Evolutionary conservation across 306 rosid genomes (phyloP).

Genomic region (Prunus mira): DNA sequence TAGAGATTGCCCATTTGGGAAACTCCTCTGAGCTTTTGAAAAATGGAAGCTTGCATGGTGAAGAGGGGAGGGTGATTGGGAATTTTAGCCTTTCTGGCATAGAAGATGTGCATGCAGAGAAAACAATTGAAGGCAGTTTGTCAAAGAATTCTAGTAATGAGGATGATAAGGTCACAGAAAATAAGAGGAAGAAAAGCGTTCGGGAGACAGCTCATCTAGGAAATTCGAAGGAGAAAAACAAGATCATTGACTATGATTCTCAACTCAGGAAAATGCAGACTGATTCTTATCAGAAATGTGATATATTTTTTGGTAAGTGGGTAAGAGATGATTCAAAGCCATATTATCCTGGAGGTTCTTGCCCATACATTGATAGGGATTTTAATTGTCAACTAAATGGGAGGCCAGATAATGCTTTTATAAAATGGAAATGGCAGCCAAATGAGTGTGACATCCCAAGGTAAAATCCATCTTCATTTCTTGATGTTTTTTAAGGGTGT

Average conservation of each 20-base stretch:
- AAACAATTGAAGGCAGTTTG: not conserved
- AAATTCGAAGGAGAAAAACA: slow-evolving; percentile 17
- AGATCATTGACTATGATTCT: slow-evolving; percentile 16
- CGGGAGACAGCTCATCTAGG: slow-evolving; percentile 2
- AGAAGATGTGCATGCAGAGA: slow-evolving; percentile 10
- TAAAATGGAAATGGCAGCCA: slow-evolving; percentile 95
- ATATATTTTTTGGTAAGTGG: slow-evolving; percentile 77
- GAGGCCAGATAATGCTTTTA: slow-evolving; percentile 70
- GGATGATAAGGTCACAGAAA: slow-evolving; percentile 8
- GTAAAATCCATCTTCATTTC: slow-evolving; percentile 34
- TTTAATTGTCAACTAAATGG: slow-evolving; percentile 78
- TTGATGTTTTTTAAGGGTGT: not conserved
- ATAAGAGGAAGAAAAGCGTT: not conserved
- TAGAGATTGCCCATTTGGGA: not conserved
- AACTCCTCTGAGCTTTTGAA: slow-evolving; percentile 18
- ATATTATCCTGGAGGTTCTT: slow-evolving; percentile 78
- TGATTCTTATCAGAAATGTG: slow-evolving; percentile 46
- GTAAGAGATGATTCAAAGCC: slow-evolving; percentile 81
- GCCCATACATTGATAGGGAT: slow-evolving; percentile 71
- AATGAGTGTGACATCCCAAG: slow-evolving; percentile 78
- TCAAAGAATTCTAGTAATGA: slow-evolving; percentile 20
- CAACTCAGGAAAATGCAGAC: slow-evolving; percentile 12
- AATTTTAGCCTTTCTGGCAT: slow-evolving; percentile 19
- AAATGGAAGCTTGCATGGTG: slow-evolving; percentile 30
- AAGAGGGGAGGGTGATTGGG: slow-evolving; percentile 14